phyloP scores from a whole-genome alignment of 352 stramenopile genomes.

The Globisporangium polare region DNA sequence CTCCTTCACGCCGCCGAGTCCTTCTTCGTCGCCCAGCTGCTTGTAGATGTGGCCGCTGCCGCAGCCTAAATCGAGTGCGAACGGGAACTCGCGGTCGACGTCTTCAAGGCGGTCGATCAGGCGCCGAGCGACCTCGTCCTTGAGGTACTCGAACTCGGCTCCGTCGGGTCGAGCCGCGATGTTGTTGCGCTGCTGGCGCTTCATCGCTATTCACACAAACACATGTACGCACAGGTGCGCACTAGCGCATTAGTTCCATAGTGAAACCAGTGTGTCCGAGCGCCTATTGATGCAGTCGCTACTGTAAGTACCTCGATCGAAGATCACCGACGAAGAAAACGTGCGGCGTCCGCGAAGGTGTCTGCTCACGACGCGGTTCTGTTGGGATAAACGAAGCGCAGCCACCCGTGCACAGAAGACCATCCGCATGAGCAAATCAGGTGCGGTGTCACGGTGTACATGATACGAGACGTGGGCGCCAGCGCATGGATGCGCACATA shows the following conservation, averaged over 20 bases:
- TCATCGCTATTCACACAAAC: slow-evolving; percentile 36
- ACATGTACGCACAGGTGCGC: slow-evolving; percentile 2
- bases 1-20: slow-evolving; percentile 66
- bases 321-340: slow-evolving; percentile 53
- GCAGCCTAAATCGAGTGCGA: slow-evolving; percentile 75
- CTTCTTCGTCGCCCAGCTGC: slow-evolving; percentile 65
- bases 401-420: background rate
- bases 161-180: slow-evolving; percentile 48
- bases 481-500: background rate
- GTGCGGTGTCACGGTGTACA: background rate
- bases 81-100: slow-evolving; percentile 77
- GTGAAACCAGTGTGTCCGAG: background rate
- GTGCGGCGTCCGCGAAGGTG: slow-evolving; percentile 22
- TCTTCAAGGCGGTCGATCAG: slow-evolving; percentile 83
- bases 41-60: slow-evolving; percentile 85
- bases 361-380: slow-evolving; percentile 30
- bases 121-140: slow-evolving; percentile 80
- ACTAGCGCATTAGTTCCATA: background rate
- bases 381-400: slow-evolving; percentile 6
- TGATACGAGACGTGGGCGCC: background rate
- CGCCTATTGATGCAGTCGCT: background rate
- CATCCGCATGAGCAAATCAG: background rate
- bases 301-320: slow-evolving; percentile 43
- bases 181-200: slow-evolving; percentile 83
- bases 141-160: slow-evolving; percentile 83